Conservation (phyloP, 495 filamentous ascomycete species). For the Aspergillus biplanus region DNA sequence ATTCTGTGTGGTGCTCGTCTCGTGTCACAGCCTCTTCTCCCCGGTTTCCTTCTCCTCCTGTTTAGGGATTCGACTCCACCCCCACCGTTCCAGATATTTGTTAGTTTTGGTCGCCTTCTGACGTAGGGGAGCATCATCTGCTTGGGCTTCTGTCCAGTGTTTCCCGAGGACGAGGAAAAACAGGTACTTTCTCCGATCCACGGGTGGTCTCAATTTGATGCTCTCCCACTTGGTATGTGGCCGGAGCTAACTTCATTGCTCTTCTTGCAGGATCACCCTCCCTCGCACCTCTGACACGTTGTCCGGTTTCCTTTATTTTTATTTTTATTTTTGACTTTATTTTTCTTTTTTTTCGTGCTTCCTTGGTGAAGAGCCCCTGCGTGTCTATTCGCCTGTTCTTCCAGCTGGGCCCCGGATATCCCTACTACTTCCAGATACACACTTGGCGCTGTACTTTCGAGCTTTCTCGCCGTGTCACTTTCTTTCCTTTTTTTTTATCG, state of each 20-base stretch:
- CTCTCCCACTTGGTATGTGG: neutral
- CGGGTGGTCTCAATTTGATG: no score
- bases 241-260: neutral
- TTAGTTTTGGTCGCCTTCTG: neutral
- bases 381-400: neutral
- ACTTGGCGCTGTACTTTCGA: neutral
- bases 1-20: neutral
- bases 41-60: conserved; percentile 1
- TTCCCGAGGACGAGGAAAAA: no score
- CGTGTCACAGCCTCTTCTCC: neutral
- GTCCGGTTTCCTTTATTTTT: neutral
- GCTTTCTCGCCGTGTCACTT: neutral
- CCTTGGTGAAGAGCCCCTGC: neutral
- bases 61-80: neutral
- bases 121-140: neutral
- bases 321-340: neutral
- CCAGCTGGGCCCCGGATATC: no score
- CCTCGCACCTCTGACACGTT: neutral
- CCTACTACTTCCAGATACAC: no score
- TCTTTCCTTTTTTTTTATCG: no score
- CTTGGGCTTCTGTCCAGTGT: no score
- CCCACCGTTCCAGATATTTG: neutral
- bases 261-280: neutral
- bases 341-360: neutral
- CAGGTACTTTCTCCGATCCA: no score